Evolutionary conservation across 352 stramenopile genomes (phyloP), one percentile per base, ranked within the genome.

Genomic region (Globisporangium abappressorium): DNA sequence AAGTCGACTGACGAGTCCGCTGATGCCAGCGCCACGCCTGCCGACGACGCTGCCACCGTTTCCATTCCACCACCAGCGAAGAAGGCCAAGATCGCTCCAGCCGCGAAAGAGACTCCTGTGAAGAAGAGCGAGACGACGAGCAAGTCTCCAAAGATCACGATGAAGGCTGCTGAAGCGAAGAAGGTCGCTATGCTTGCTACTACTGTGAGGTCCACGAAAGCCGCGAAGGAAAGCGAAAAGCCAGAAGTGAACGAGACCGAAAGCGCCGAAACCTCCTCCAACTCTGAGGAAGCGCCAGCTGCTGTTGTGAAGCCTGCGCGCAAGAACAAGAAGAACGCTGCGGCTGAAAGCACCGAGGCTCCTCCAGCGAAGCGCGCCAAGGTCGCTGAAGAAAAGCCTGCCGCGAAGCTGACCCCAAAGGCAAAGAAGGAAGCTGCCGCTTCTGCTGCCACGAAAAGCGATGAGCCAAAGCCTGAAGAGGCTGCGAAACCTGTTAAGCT

Each of bases 191-290:
- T 55, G 28, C 22, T 43, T 49, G 33, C 60, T 20, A 75, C 81
- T 55, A 9, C 63, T 33, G 36, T 61, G 18, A 72, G 70, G 64
- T 14, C 28, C n/a, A 64, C 61, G 8, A 72, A 77, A 28, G 41
- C 71, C n/a, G 72, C 76, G 55, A 72, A 78, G 57, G 56, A 38
- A 2, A 14, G 30, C 0, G 55, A 74, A 49, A 78, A 77, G 62
- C 8, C 71, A 57, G 78, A 69, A 49, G 34, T 24, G 2, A 67
- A 74, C 14, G 58, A 30, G 5, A 53, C 33, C 26, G 28, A 66
- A 30, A 57, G 30, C 41, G 6, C 49, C 24, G 28, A 69, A 15
- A 57, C 46, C 18, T 51, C 18, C 0, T 34, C 46, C 12, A 49
- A 36, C 22, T 43, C 69, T 6, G 55, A 60, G 12, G 54, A 57